Percentiles rank a stretch among this genome's conserved stretches.
Evolutionary conservation across 2,329 filamentous ascomycete species (phyloP).

Genomic region (Alternaria sp.): DNA sequence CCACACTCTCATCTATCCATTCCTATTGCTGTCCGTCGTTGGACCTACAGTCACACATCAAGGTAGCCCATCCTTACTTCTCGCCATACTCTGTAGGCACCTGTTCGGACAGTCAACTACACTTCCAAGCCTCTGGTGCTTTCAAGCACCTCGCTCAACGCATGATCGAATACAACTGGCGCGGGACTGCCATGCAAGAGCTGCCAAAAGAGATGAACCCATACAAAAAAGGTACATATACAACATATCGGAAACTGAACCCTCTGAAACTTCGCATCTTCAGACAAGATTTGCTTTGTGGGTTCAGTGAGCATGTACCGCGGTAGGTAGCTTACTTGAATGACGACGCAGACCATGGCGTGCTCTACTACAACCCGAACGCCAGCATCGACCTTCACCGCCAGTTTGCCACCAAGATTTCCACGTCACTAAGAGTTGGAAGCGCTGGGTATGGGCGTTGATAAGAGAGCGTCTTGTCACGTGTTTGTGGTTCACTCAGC

Average conservation of each 20-base stretch:
- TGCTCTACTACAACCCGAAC: neutral
- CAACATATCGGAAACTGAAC: neutral
- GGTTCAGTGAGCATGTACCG: neutral
- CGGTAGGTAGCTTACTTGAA: neutral
- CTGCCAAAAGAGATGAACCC: neutral
- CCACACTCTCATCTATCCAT: neutral
- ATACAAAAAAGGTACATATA: neutral
- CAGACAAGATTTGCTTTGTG: neutral
- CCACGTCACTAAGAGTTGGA: constrained; percentile 1
- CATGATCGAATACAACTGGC: neutral
- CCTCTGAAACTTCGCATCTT: neutral
- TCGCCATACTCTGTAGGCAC: neutral
- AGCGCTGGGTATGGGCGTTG: constrained; percentile 2
- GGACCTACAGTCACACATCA: neutral
- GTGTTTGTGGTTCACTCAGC: neutral
- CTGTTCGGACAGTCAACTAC: neutral
- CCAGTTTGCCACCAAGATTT: constrained; percentile 1
- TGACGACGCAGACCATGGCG: neutral
- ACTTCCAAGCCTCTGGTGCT: neutral
- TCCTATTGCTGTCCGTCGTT: neutral
- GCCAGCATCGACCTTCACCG: neutral
- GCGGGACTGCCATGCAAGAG: neutral
- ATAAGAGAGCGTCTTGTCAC: neutral
- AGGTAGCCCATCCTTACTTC: neutral
- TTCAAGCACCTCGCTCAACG: neutral